phyloP scores from a whole-genome alignment of 306 rosid genomes.

The Ziziphus jujuba region DNA sequence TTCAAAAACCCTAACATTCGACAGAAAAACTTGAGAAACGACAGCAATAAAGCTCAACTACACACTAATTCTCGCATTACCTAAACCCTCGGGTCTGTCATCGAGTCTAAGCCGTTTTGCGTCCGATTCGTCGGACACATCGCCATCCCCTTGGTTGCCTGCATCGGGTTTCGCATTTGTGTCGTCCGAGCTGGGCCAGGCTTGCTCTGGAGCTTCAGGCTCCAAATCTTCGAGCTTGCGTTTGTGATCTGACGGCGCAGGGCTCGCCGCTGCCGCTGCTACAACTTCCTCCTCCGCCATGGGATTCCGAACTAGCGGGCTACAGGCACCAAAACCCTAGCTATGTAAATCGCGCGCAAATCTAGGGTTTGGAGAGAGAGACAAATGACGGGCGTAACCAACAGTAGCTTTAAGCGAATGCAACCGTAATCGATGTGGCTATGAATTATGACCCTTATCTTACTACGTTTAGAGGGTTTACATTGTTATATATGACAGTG shows the following conservation, averaged over 20 bases:
- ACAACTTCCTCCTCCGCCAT: slow-evolving; percentile 80
- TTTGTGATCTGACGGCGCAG: slow-evolving; percentile 65
- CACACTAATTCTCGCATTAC: slow-evolving; percentile 28
- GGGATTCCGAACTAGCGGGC: not conserved
- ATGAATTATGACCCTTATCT: too few species aligned
- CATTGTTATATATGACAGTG: too few species aligned
- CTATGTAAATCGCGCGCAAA: slow-evolving; percentile 6
- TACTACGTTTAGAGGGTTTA: too few species aligned
- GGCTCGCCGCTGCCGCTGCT: slow-evolving; percentile 36
- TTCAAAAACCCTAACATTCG: not conserved
- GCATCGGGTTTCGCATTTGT: slow-evolving; percentile 34
- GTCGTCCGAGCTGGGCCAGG: slow-evolving; percentile 32
- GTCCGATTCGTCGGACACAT: slow-evolving; percentile 41
- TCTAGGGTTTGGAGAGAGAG: slow-evolving; percentile 13
- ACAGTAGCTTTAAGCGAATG: not conserved
- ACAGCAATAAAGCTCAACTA: not conserved
- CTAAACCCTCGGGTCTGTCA: slow-evolving; percentile 45
- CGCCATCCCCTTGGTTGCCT: not conserved
- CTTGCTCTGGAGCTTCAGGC: slow-evolving; percentile 35
- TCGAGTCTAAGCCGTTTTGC: slow-evolving; percentile 73
- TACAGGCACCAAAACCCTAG: not conserved
- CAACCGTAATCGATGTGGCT: not conserved
- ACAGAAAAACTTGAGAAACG: not conserved
- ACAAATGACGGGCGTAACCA: too few species aligned
- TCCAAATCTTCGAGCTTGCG: slow-evolving; percentile 87